Percentiles rank a stretch among this genome's conserved stretches.
Conservation (phyloP, 345 rosid genomes). For the Aquilaria sinensis region DNA sequence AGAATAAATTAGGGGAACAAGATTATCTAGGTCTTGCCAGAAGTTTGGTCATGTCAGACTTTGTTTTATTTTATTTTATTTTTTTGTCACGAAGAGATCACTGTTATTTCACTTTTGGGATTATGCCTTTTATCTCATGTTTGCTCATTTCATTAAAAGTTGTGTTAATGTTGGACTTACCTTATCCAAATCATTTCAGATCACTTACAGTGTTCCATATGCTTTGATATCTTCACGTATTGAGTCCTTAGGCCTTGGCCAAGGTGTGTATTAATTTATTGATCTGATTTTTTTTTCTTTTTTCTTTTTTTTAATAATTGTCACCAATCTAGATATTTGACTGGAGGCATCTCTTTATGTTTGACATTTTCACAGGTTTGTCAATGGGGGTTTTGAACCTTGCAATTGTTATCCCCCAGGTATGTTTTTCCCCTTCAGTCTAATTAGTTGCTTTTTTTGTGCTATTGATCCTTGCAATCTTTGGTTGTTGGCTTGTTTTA, state of each 20-base stretch:
- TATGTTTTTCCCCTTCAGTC: constrained; percentile 15
- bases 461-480: background rate
- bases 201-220: constrained; percentile 91
- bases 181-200: constrained; percentile 34
- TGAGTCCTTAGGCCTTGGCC: constrained; percentile 90
- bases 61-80: too few relatives aligned
- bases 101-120: too few relatives aligned
- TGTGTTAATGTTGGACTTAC: constrained; percentile 7
- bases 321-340: constrained; percentile 4
- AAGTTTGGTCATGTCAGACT: too few relatives aligned
- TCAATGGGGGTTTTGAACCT: constrained; percentile 94
- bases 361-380: constrained; percentile 53
- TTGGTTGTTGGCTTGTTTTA: background rate
- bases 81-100: too few relatives aligned
- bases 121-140: too few relatives aligned
- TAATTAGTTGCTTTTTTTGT: background rate
- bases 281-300: constrained; percentile 2
- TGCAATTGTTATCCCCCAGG: constrained; percentile 97
- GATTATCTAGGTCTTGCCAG: too few relatives aligned
- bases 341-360: constrained; percentile 9
- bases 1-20: too few relatives aligned
- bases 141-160: too few relatives aligned
- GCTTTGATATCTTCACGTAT: constrained; percentile 84
- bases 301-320: too few relatives aligned
- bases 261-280: constrained; percentile 46